Evolutionary conservation across 2,329 filamentous ascomycete species (phyloP).

Genomic region (Gaeumannomyces sp.): DNA sequence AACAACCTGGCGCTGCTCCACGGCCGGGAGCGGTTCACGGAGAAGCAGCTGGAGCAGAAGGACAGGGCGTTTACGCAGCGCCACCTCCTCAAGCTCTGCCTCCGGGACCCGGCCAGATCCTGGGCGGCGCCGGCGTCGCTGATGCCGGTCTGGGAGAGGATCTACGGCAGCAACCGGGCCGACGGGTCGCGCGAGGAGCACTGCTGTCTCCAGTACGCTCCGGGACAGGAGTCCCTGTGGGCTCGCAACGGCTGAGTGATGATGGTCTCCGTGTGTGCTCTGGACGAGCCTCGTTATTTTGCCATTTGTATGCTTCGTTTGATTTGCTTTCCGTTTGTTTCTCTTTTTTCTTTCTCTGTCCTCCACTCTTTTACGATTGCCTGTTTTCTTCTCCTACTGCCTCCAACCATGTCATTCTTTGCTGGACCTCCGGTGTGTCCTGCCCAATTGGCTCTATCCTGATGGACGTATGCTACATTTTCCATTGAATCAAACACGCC

Average conservation of each 20-base stretch:
- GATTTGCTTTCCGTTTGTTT: no score
- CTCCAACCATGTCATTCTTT: no score
- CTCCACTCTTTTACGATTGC: no score
- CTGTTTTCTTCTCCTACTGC: no score
- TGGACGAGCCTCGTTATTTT: no score
- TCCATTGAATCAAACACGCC: background rate
- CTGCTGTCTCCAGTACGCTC: background rate
- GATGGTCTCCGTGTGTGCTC: no score
- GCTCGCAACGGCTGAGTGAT: background rate
- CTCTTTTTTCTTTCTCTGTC: no score
- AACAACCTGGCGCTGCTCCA: conserved; percentile 51
- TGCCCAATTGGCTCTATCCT: no score
- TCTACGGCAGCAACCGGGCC: background rate
- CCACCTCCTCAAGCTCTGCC: conserved; percentile 6
- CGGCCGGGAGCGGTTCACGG: conserved; percentile 32
- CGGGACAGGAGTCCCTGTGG: background rate
- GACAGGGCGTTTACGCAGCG: background rate
- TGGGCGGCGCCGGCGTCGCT: conserved; percentile 1
- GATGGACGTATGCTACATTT: background rate
- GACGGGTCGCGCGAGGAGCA: background rate
- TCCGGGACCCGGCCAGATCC: background rate
- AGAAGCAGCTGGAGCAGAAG: background rate
- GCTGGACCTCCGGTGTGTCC: background rate
- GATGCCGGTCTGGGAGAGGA: background rate
- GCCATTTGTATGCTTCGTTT: no score